These are phyloP conservation scores for Kwoniella sp. DNA, from an alignment of 768 basidiomycete species.

Conservation along the genomic window DNA sequence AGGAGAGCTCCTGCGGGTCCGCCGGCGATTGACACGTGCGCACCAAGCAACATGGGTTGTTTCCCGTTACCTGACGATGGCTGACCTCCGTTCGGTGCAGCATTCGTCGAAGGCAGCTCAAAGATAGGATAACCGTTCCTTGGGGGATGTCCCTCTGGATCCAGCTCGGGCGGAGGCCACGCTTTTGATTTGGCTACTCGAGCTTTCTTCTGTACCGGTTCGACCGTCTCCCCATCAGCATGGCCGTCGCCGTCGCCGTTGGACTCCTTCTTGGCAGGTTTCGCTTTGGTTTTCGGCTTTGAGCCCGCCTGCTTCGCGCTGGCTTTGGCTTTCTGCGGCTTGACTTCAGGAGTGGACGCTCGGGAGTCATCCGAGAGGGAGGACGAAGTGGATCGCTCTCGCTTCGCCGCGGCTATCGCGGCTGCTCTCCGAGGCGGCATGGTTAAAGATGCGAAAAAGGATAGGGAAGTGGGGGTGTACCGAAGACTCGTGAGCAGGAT, in stretches of 20 bases:
- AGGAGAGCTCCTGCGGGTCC: slow-evolving; percentile 69
- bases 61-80: slow-evolving; percentile 1
- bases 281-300: not conserved
- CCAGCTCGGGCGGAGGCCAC: slow-evolving; percentile 38
- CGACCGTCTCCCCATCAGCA: too few relatives aligned
- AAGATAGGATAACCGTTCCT: slow-evolving; percentile 34
- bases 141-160: slow-evolving; percentile 28
- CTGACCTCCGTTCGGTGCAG: slow-evolving; percentile 17
- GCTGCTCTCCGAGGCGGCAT: slow-evolving; percentile 13
- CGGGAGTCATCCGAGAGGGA: slow-evolving; percentile 6
- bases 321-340: too few relatives aligned
- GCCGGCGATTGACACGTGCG: slow-evolving; percentile 76
- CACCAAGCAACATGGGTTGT: slow-evolving; percentile 56
- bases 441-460: too few relatives aligned
- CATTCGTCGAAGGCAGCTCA: slow-evolving; percentile 5
- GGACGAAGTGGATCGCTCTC: slow-evolving; percentile 13
- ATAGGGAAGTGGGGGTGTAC: too few relatives aligned
- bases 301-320: too few relatives aligned
- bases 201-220: slow-evolving; percentile 24
- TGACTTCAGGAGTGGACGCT: not conserved
- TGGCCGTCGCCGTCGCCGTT: too few relatives aligned
- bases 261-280: not conserved
- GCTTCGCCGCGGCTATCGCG: slow-evolving; percentile 5
- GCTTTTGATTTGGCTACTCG: slow-evolving; percentile 24
- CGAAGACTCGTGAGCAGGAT: too few relatives aligned